These are phyloP conservation scores for Geoglossum glabrum DNA, from an alignment of 495 filamentous ascomycete species.

Conservation along the genomic window DNA sequence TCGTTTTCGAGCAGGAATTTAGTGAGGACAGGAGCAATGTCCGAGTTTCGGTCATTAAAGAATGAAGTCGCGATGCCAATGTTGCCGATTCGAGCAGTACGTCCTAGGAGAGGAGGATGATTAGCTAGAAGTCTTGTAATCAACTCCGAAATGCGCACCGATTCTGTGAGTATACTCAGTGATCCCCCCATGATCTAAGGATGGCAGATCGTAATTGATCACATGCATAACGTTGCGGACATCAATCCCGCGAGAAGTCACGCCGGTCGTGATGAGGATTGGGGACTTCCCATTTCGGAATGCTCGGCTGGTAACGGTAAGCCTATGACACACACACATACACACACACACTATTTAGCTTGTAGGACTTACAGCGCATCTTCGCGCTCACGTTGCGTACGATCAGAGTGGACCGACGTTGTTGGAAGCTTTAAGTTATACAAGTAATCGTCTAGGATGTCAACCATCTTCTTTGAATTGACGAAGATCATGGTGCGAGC, in stretches of 20 bases:
- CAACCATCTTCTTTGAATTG: constrained; percentile 54
- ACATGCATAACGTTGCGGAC: constrained; percentile 72
- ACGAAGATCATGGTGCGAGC: constrained; percentile 82
- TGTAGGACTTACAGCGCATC: constrained; percentile 53
- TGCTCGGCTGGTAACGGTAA: constrained; percentile 30
- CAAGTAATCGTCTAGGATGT: constrained; percentile 70
- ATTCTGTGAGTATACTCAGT: constrained; percentile 90
- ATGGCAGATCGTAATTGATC: constrained; percentile 80
- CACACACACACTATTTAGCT: background rate
- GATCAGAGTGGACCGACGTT: constrained; percentile 71
- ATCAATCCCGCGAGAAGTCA: constrained; percentile 80
- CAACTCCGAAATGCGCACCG: constrained; percentile 28
- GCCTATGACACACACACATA: background rate
- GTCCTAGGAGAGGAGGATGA: constrained; percentile 28
- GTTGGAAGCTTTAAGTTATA: constrained; percentile 59
- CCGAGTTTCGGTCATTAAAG: constrained; percentile 50
- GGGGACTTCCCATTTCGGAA: constrained; percentile 59
- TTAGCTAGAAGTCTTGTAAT: background rate
- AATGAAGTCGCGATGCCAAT: constrained; percentile 74
- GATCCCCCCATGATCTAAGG: constrained; percentile 53
- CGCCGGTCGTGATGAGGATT: constrained; percentile 65
- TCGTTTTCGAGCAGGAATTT: constrained; percentile 62
- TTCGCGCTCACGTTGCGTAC: constrained; percentile 82
- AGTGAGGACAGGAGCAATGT: constrained; percentile 46
- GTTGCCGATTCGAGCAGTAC: constrained; percentile 86